phyloP scores from a whole-genome alignment of 2,329 filamentous ascomycete genomes.

The Lachnellula cervina region DNA sequence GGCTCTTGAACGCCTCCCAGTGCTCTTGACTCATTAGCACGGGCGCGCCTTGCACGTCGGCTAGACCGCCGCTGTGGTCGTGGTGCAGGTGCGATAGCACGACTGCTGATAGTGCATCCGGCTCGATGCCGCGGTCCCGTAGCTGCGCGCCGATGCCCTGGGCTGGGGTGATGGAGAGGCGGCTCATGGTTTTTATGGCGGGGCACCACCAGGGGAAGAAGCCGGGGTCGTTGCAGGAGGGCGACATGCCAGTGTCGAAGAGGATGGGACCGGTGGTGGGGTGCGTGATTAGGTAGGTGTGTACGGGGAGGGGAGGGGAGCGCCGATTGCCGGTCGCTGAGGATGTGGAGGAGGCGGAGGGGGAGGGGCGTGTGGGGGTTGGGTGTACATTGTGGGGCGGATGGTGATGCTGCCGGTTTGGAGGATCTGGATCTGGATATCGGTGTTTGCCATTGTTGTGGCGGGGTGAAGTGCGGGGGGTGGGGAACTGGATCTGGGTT shows the following conservation, averaged over 20 bases:
- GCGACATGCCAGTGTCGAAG: constrained; percentile 28
- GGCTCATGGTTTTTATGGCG: constrained; percentile 3
- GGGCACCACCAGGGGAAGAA: constrained; percentile 23
- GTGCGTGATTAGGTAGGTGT: constrained; percentile 24
- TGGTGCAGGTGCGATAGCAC: constrained; percentile 30
- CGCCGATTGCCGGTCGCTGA: constrained; percentile 10
- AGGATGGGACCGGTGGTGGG: constrained; percentile 23
- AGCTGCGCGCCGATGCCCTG: constrained; percentile 13
- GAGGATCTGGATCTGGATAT: neutral
- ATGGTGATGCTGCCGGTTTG: constrained; percentile 3
- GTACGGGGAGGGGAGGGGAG: constrained; percentile 16
- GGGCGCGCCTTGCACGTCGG: constrained; percentile 24
- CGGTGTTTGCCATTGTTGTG: neutral
- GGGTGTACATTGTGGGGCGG: constrained; percentile 2
- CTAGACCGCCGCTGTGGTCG: constrained; percentile 26
- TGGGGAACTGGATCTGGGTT: neutral
- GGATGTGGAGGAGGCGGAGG: constrained; percentile 10
- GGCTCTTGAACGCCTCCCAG: constrained; percentile 30
- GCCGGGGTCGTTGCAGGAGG: constrained; percentile 18
- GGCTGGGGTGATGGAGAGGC: constrained; percentile 3
- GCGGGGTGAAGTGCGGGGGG: too few species aligned
- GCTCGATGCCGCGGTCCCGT: constrained; percentile 18
- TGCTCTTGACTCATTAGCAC: constrained; percentile 29
- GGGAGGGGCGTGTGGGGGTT: constrained; percentile 10
- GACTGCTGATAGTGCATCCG: constrained; percentile 26